Evolutionary conservation across 192 early-diverging fungal genomes (phyloP), one percentile per base, ranked within the genome.

Genomic region (Umbelopsis vinacea): DNA sequence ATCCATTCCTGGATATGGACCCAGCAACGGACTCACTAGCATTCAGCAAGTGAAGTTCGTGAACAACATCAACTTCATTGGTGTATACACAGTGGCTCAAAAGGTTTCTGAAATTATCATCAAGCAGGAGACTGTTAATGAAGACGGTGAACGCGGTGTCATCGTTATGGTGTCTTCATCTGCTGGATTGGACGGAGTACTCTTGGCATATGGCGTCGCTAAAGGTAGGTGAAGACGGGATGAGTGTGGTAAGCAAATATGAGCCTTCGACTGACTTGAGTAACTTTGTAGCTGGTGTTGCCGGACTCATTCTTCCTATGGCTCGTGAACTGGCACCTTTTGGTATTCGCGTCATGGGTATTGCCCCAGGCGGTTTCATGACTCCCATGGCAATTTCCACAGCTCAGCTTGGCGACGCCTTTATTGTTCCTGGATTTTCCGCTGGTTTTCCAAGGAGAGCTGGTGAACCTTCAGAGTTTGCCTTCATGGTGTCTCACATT

Each of bases 111-210:
- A 78, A 19, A 70, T 83, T 46, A 82, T 87, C 50, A 67, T 83
- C 46, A 78, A 80, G 48, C 82, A 83, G 53, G 80, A 79, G 40
- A 70, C 82, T 26, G 57, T 53, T 35, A 48, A 52, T 6, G 55
- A 76, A 37, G 55, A 53, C 46, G 69, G 43, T 57, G 86, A 87
- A 40, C 81, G 79, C 21, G 86, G 86, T 48, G 71, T 87, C 6
- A 84, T 87, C 50, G 81, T 87, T 54, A 84, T 86, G 52, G 76
- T 80, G 11, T 79, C 86, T 10, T 87, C 86, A 0, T 83, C 83
- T 38, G 83, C 85, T 4, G 81, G 66, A 21, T 75, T 77, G 15
- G 83, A 87, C 40, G 86, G 86, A 29, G 86, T 85, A 4, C 81
- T 81, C 22, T 67, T 68, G 1, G 81, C 86, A 7, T 87, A 86